phyloP scores from a whole-genome alignment of 345 rosid genomes.

The Psidium guajava region DNA sequence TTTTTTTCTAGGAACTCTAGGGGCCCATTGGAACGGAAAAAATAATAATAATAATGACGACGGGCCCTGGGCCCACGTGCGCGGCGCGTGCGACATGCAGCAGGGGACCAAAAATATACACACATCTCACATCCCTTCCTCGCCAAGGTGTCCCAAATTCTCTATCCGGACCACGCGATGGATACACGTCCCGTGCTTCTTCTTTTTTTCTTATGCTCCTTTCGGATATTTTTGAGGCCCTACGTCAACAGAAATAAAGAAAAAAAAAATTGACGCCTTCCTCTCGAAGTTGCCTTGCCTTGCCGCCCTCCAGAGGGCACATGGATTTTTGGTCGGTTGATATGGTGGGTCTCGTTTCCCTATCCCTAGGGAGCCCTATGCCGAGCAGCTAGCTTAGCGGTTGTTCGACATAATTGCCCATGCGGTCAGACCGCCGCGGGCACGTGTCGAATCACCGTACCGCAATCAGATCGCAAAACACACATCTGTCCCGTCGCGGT shows the following conservation, averaged over 20 bases:
- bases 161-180: neutral
- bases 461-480: no score
- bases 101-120: no score
- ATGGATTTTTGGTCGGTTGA: neutral
- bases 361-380: neutral
- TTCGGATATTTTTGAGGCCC: neutral
- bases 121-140: neutral
- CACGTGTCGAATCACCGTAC: neutral
- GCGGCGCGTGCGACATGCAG: neutral
- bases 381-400: no score
- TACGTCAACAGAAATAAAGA: neutral
- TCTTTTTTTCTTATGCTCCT: no score
- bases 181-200: neutral
- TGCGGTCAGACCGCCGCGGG: neutral
- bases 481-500: no score
- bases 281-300: neutral
- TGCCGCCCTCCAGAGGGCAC: neutral
- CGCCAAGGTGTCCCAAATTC: neutral
- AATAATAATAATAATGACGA: no score
- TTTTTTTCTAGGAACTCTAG: neutral
- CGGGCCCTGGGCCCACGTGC: neutral
- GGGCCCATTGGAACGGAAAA: no score
- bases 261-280: neutral
- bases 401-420: neutral
- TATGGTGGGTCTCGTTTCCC: no score